phyloP scores from a whole-genome alignment of 441 rosid species.

The Eruca vesicaria region DNA sequence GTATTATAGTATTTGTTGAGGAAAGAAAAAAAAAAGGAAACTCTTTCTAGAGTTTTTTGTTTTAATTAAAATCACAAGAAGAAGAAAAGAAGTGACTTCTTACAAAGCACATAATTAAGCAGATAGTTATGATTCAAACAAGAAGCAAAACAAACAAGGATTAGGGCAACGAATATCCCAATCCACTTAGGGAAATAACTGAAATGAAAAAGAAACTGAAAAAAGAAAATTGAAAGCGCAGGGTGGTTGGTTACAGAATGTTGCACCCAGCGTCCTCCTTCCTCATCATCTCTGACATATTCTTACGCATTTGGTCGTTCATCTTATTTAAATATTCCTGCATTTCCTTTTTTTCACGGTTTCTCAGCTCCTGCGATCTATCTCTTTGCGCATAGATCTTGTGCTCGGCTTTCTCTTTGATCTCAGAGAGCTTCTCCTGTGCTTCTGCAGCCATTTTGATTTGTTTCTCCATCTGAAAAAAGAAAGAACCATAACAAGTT shows the following conservation, averaged over 20 bases:
- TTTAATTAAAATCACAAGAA: neutral
- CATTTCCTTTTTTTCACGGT: neutral
- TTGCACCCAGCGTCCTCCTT: neutral
- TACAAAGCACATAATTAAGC: neutral
- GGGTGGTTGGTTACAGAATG: neutral
- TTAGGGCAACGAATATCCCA: neutral
- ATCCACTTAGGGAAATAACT: neutral
- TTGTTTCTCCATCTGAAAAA: neutral
- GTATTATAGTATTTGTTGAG: neutral
- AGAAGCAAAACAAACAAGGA: neutral
- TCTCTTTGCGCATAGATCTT: neutral
- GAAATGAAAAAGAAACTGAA: too few relatives aligned
- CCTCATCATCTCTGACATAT: neutral
- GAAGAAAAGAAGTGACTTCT: neutral
- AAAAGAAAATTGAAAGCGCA: too few relatives aligned
- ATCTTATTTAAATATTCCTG: neutral
- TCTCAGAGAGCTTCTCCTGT: neutral
- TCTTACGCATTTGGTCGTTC: neutral
- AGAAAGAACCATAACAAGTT: neutral
- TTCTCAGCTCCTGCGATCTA: neutral
- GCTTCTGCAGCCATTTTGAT: neutral
- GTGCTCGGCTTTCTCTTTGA: neutral
- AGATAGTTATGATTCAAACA: neutral
- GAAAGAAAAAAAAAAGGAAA: neutral
- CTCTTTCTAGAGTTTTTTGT: neutral